Evolutionary conservation across 2,329 filamentous ascomycete genomes (phyloP), one percentile per base, ranked within the genome.

Genomic region (Fusarium sulawesiense): DNA sequence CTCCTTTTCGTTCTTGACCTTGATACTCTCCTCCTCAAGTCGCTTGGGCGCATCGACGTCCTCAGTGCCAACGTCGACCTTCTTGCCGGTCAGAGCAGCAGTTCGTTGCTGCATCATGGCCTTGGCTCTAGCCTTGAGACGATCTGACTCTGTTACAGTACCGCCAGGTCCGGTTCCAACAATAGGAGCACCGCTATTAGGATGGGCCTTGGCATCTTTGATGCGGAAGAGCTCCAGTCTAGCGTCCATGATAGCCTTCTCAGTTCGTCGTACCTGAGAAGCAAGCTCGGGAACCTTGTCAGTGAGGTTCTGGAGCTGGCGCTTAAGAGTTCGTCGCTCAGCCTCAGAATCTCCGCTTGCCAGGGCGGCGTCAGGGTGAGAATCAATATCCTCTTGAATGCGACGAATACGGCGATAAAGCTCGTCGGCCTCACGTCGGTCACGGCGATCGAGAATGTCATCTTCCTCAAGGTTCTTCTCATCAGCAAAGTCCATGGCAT

Each of bases 81-180:
- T 94, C 80, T 91, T 93, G 60, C 96, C 96, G 23, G 94, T 93
- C 68, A 99, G 83, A 20, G 96, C 95, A 59, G 96, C 96, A 72
- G 96, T 94, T 64, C 96, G 92, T 76, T 97, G 94, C 82, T 98
- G 95, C 96, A 99, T 99, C 90, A 98, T 97, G 41, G 95, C 95
- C 82, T 94, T 97, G 32, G 96, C 95, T 73, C 94, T 90, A 37
- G 96, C 96, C 83, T 98, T 98, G 72, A 98, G 88, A 56, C 95
- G 90, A 81, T 99, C 96, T 6, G 93, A 92, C 80, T 99, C 96
- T 0, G 96, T 99, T 44, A 99, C 89, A 46, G 89, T 83, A 55
- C 96, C 96, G 45, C 95, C 95, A 61, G 94, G 95, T 12, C 96
- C 96, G 66, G 95, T 98, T 47, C 96, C 96, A 63, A 98, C 89